Base-by-base conservation (phyloP, 108 stramenopile species). In the Nitzschia putrida region DNA sequence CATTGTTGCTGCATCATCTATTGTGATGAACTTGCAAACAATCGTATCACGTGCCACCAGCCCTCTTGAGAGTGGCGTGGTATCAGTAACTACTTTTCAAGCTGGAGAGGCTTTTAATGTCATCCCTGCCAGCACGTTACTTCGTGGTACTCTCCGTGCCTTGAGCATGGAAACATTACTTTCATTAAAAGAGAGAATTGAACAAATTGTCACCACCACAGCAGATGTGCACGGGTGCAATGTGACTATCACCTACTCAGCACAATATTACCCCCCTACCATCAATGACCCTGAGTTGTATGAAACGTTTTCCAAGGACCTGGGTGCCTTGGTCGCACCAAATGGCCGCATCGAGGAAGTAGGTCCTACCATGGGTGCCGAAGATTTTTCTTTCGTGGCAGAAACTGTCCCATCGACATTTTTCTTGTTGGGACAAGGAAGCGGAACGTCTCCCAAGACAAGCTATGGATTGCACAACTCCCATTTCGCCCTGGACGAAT, bases 361-460 rank as follows among this genome's bases (percentile, higher is more conserved):
- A 43, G 88, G 89, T 53, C 93, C 91, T 3, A 94, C 96, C 38
- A 94, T 97, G 92, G 96, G 92, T 8, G 96, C 83, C 5, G 96
- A 97, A 78, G 96, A 97, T 61, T 97, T 97, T 80, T 77, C 85
- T 0, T 97, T 89, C 68, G 57, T 94, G 10, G 90, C 92, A 0
- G 83, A 95, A 45, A 63, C 68, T 14, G 78, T 93, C n/a, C 91
- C 91, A 0, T 73, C 80, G 9, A 83, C 86, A 8, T 96, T 93
- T 50, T 91, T 90, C 57, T 81, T 91, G 58, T 57, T 96, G 47
- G 95, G 95, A 10, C 93, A 94, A 64, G 92, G 92, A 6, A 78
- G 61, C 56, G 89, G 85, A 0, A 65, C 58, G 25, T 51, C 41
- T 42, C 82, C 84, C 13, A 77, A 78, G 16, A 90, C 95, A 10